Conservation (phyloP, 352 stramenopile genomes). For the Phytophthora pistaciae region DNA sequence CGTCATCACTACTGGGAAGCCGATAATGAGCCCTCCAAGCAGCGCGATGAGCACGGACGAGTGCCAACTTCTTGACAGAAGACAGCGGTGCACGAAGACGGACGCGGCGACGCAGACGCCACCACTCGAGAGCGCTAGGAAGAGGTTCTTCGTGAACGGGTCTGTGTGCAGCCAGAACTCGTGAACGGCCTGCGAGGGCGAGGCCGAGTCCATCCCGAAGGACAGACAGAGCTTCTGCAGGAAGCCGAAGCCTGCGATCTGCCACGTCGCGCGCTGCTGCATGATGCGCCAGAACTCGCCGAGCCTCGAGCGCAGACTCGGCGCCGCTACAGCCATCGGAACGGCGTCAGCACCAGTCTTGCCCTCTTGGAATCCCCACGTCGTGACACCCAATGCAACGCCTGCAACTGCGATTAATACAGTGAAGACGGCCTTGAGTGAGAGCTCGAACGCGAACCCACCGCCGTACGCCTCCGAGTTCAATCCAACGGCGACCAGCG, state of each 20-base stretch:
- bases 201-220: conserved; percentile 64
- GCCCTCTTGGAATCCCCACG: conserved; percentile 52
- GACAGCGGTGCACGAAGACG: conserved; percentile 59
- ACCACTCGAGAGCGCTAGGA: conserved; percentile 58
- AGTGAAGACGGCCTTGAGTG: conserved; percentile 49
- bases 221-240: conserved; percentile 64
- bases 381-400: conserved; percentile 42
- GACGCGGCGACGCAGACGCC: conserved; percentile 64
- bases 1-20: conserved; percentile 45
- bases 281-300: conserved; percentile 64
- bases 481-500: conserved; percentile 63
- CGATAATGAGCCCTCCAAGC: conserved; percentile 46
- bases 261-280: conserved; percentile 72
- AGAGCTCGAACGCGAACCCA: conserved; percentile 55
- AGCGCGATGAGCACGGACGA: conserved; percentile 59
- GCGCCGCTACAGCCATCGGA: conserved; percentile 2
- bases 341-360: neutral
- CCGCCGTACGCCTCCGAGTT: conserved; percentile 70
- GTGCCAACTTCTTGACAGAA: conserved; percentile 74
- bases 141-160: conserved; percentile 68
- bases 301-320: conserved; percentile 41
- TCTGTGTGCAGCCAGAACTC: conserved; percentile 72
- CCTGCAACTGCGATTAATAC: conserved; percentile 44
- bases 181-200: conserved; percentile 58
- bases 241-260: conserved; percentile 78